Conservation (phyloP, 495 filamentous ascomycete genomes). For the Durotheca rogersii region DNA sequence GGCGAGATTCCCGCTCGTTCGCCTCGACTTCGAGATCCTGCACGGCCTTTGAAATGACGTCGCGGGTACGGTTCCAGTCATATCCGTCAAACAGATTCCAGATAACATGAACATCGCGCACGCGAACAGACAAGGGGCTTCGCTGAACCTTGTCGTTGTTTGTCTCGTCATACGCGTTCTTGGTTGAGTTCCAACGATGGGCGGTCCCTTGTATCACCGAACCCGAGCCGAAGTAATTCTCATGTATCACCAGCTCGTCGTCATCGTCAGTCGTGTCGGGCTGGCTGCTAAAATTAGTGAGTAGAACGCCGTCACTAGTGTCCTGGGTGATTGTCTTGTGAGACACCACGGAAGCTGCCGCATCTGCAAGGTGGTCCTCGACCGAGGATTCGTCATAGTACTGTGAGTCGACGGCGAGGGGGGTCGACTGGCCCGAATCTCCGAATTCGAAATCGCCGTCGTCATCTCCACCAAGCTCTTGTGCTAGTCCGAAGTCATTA, state of each 20-base stretch:
- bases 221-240: slow-evolving; percentile 73
- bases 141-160: slow-evolving; percentile 60
- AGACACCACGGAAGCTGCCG: slow-evolving; percentile 38
- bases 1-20: slow-evolving; percentile 63
- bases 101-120: slow-evolving; percentile 87
- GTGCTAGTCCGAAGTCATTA: slow-evolving; percentile 51
- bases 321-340: slow-evolving; percentile 46
- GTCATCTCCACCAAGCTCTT: slow-evolving; percentile 38
- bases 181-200: slow-evolving; percentile 74
- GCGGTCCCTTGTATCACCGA: slow-evolving; percentile 65
- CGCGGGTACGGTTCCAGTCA: slow-evolving; percentile 87
- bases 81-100: slow-evolving; percentile 99
- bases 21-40: slow-evolving; percentile 81
- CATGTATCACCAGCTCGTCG: slow-evolving; percentile 64
- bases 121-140: slow-evolving; percentile 72
- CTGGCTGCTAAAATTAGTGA: slow-evolving; percentile 44
- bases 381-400: slow-evolving; percentile 41
- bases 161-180: slow-evolving; percentile 67
- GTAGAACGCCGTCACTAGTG: slow-evolving; percentile 58
- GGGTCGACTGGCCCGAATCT: slow-evolving; percentile 36
- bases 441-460: slow-evolving; percentile 37
- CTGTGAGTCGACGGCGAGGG: slow-evolving; percentile 41
- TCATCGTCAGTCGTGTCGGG: slow-evolving; percentile 25
- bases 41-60: slow-evolving; percentile 82
- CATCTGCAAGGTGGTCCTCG: slow-evolving; percentile 45